A percentile compares a stretch with the other conserved stretches of the same genome.
Conservation (phyloP, 306 rosid species). For the Prunus dulcis region DNA sequence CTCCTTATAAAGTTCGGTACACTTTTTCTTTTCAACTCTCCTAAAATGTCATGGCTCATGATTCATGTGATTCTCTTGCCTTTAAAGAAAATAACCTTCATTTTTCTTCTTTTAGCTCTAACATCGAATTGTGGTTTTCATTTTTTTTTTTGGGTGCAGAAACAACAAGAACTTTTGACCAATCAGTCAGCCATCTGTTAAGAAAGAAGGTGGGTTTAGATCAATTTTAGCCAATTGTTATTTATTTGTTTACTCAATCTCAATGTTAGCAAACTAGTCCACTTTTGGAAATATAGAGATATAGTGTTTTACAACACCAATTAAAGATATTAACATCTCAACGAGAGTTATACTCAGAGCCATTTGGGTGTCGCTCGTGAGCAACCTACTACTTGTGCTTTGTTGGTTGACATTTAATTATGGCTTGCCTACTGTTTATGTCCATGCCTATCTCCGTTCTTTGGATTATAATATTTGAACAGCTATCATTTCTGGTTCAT, state of each 20-base stretch:
- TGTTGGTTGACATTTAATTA: constrained; percentile 67
- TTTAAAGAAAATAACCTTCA: constrained; percentile 3
- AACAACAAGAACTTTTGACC: constrained; percentile 41
- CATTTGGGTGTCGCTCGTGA: constrained; percentile 63
- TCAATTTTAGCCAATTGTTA: constrained; percentile 3
- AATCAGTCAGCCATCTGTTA: constrained; percentile 38
- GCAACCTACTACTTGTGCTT: constrained; percentile 67
- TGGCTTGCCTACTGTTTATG: constrained; percentile 38
- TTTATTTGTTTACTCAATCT: constrained; percentile 9
- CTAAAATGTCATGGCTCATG: constrained; percentile 54
- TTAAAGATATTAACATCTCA: constrained; percentile 23
- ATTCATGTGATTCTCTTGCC: constrained; percentile 61
- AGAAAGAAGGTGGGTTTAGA: constrained; percentile 50
- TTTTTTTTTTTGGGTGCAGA: constrained; percentile 33
- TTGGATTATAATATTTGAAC: constrained; percentile 22
- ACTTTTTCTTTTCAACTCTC: constrained; percentile 20
- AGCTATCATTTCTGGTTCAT: constrained; percentile 19
- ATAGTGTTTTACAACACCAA: background rate
- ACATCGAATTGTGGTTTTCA: constrained; percentile 28
- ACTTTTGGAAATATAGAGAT: constrained; percentile 21
- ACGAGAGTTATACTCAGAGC: constrained; percentile 46
- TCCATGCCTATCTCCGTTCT: constrained; percentile 27
- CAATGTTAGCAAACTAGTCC: constrained; percentile 14
- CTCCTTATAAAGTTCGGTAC: constrained; percentile 25
- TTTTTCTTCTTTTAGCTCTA: constrained; percentile 24